Conservation (phyloP, 148 eudicot species). For the Cornus controversa region DNA sequence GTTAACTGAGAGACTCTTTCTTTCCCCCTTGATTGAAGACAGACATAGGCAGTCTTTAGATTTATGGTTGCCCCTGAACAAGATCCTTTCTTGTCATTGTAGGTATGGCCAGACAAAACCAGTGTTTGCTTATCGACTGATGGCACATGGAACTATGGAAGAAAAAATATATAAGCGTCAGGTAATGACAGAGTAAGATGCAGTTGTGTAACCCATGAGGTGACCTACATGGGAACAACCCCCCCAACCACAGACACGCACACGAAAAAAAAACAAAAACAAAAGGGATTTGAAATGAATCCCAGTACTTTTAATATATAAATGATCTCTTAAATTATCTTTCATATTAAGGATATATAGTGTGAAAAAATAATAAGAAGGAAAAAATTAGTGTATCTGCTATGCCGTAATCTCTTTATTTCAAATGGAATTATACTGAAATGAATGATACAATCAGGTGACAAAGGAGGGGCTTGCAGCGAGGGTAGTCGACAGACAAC, state of each 20-base stretch:
- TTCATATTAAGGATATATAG: too few species aligned
- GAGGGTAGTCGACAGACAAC: slow-evolving; percentile 96
- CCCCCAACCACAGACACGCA: too few species aligned
- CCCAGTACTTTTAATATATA: too few species aligned
- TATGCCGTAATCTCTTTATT: neutral
- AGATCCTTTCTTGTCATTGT: slow-evolving; percentile 18
- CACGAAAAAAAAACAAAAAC: too few species aligned
- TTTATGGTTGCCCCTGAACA: neutral
- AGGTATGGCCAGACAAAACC: slow-evolving; percentile 98
- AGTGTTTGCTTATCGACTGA: slow-evolving; percentile 91
- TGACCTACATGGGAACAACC: too few species aligned
- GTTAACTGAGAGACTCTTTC: neutral
- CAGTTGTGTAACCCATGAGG: too few species aligned
- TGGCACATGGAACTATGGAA: slow-evolving; percentile 95
- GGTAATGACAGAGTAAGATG: slow-evolving; percentile 54
- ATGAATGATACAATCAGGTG: slow-evolving; percentile 47
- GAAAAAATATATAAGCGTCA: slow-evolving; percentile 99
- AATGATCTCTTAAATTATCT: too few species aligned
- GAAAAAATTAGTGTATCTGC: too few species aligned
- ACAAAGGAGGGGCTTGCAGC: slow-evolving; percentile 99
- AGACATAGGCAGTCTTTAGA: neutral
- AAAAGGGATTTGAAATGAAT: too few species aligned
- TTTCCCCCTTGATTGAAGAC: neutral
- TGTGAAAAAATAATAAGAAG: too few species aligned
- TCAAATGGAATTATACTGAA: slow-evolving; percentile 9